These are phyloP conservation scores for Solanum etuberosum DNA, from an alignment of 257 asterid genomes.

Conservation along the genomic window DNA sequence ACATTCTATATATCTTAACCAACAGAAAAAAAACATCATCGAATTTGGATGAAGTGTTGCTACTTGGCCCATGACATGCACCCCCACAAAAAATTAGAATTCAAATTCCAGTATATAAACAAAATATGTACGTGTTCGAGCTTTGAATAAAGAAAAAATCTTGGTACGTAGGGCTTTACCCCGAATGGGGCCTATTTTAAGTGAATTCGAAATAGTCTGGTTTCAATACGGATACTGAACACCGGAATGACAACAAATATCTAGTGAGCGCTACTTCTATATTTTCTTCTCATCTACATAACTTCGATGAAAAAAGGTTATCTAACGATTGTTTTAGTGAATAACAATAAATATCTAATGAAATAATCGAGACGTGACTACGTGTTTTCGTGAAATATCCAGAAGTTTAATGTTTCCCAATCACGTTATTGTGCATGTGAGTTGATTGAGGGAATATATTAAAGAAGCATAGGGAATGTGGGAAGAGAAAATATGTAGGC, in stretches of 20 bases:
- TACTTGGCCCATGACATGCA: background rate
- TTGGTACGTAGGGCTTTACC: rapidly evolving
- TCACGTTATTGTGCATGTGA: background rate
- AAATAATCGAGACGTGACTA: background rate
- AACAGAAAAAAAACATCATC: background rate
- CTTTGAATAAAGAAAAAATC: too few species aligned
- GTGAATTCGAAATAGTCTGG: rapidly evolving
- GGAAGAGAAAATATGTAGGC: background rate
- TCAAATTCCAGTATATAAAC: background rate
- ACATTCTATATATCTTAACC: background rate
- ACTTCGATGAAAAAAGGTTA: background rate
- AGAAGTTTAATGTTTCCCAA: background rate
- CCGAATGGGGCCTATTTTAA: rapidly evolving
- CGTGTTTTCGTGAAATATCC: background rate
- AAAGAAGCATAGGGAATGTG: background rate
- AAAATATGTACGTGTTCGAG: background rate
- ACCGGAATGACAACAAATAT: background rate
- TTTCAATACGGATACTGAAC: rapidly evolving
- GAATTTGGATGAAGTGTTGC: too few species aligned
- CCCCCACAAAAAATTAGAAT: background rate
- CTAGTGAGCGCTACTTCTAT: background rate
- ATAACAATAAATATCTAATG: background rate
- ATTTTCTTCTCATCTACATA: background rate
- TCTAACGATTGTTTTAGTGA: rapidly evolving
- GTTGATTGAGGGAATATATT: background rate